Percentiles rank a stretch among this genome's conserved stretches.
Evolutionary conservation across 2,329 filamentous ascomycete genomes (phyloP).

Genomic region (Madurella mycetomatis): DNA sequence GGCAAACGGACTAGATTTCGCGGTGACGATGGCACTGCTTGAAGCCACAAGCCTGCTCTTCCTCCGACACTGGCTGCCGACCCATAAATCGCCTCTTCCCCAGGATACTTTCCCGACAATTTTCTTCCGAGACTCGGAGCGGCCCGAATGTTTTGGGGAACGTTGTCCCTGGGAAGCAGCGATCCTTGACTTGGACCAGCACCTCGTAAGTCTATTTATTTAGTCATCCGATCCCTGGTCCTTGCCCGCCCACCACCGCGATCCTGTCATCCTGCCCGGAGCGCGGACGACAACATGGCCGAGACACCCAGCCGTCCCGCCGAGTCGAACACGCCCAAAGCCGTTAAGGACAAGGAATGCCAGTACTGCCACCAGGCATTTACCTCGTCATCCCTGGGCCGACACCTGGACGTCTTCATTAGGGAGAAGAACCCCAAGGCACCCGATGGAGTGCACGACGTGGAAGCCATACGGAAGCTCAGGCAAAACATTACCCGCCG

Average conservation of each 20-base stretch:
- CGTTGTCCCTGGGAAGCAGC: too few species aligned
- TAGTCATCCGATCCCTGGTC: not conserved
- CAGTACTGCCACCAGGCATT: constrained; percentile 86
- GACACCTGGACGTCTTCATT: constrained; percentile 91
- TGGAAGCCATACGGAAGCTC: constrained; percentile 80
- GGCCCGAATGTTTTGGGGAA: too few species aligned
- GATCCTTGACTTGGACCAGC: too few species aligned
- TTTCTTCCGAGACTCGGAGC: too few species aligned
- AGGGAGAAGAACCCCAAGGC: constrained; percentile 88
- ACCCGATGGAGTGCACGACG: constrained; percentile 81
- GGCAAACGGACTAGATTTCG: constrained; percentile 9
- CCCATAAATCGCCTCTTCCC: too few species aligned
- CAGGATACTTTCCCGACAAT: too few species aligned
- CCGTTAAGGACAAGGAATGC: constrained; percentile 80
- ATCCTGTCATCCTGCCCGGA: not conserved
- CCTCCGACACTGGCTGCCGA: too few species aligned
- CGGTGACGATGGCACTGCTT: constrained; percentile 12
- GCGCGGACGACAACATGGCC: constrained; percentile 25
- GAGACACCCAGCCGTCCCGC: constrained; percentile 31
- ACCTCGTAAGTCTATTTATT: not conserved
- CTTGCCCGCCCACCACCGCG: not conserved
- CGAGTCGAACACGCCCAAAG: constrained; percentile 41
- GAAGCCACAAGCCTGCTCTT: constrained; percentile 12
- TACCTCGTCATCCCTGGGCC: constrained; percentile 87
- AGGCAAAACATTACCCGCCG: constrained; percentile 82